Conservation (phyloP, 1,284 basidiomycete genomes). For the Leccinum pachyderme region DNA sequence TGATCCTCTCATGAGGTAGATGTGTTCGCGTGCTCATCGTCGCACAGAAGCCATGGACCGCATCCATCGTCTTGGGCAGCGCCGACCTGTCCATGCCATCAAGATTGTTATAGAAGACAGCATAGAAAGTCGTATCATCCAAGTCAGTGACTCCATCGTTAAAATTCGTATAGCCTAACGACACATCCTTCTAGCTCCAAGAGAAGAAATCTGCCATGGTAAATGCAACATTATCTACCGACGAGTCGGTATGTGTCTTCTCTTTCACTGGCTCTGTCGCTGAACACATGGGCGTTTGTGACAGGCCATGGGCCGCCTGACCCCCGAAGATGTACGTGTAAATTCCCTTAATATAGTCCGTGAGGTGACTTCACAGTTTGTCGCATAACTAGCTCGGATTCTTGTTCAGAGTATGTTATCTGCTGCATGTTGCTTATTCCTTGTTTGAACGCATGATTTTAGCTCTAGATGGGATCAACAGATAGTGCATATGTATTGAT, state of each 20-base stretch:
- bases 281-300: conserved; percentile 19
- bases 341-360: neutral
- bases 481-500: too few relatives aligned
- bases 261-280: conserved; percentile 15
- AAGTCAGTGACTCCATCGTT: conserved; percentile 38
- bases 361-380: neutral
- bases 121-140: conserved; percentile 92
- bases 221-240: conserved; percentile 73
- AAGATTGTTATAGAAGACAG: conserved; percentile 96
- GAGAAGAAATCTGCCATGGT: conserved; percentile 92
- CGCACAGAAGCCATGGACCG: conserved; percentile 92
- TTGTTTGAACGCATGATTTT: conserved; percentile 1
- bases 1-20: neutral
- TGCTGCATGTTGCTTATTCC: neutral
- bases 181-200: conserved; percentile 60
- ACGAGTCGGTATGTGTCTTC: conserved; percentile 58
- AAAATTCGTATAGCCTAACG: neutral
- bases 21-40: conserved; percentile 15
- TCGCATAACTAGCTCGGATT: conserved; percentile 56
- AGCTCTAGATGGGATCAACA: conserved; percentile 19
- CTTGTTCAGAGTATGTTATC: conserved; percentile 62
- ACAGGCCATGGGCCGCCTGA: conserved; percentile 86
- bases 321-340: conserved; percentile 79
- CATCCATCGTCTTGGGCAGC: conserved; percentile 89
- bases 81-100: conserved; percentile 88